These are phyloP conservation scores for Fusarium oligoseptatum DNA, from an alignment of 2,329 filamentous ascomycete genomes.

Conservation along the genomic window DNA sequence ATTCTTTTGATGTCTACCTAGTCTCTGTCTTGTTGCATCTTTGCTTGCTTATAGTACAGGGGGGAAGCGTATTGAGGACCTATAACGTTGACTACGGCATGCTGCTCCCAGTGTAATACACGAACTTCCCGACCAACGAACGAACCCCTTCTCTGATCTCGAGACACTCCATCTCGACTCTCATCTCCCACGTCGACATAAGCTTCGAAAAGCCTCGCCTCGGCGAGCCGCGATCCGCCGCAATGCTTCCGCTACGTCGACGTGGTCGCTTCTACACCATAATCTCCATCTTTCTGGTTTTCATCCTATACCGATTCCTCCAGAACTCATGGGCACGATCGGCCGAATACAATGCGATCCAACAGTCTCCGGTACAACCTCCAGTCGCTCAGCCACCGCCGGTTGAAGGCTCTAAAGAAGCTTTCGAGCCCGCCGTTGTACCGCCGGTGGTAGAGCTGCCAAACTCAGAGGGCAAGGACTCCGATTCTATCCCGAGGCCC, in stretches of 20 bases:
- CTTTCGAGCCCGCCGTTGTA: constrained; percentile 31
- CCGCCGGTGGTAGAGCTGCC: constrained; percentile 35
- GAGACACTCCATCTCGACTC: background rate
- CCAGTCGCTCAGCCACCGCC: constrained; percentile 21
- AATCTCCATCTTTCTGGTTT: constrained; percentile 66
- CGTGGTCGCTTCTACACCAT: constrained; percentile 72
- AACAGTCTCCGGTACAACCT: constrained; percentile 15
- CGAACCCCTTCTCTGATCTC: background rate
- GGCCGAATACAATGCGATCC: constrained; percentile 24
- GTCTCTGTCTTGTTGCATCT: background rate
- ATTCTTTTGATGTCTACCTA: background rate
- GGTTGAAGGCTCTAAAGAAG: constrained; percentile 28
- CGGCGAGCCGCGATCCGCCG: constrained; percentile 41
- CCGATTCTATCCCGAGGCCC: constrained; percentile 26
- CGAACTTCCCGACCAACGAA: constrained; percentile 23
- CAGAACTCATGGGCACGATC: constrained; percentile 56
- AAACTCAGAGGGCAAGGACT: constrained; percentile 17
- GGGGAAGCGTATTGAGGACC: background rate
- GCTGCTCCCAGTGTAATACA: constrained; percentile 22
- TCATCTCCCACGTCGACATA: constrained; percentile 4
- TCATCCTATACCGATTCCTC: constrained; percentile 66
- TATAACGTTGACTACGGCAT: constrained; percentile 22
- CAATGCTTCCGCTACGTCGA: constrained; percentile 67
- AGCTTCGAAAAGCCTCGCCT: constrained; percentile 39
- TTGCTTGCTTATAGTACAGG: background rate